Percentiles rank a stretch among this genome's conserved stretches.
phyloP scores from a whole-genome alignment of 257 asterid genomes.

The Cynanchum wilfordii region DNA sequence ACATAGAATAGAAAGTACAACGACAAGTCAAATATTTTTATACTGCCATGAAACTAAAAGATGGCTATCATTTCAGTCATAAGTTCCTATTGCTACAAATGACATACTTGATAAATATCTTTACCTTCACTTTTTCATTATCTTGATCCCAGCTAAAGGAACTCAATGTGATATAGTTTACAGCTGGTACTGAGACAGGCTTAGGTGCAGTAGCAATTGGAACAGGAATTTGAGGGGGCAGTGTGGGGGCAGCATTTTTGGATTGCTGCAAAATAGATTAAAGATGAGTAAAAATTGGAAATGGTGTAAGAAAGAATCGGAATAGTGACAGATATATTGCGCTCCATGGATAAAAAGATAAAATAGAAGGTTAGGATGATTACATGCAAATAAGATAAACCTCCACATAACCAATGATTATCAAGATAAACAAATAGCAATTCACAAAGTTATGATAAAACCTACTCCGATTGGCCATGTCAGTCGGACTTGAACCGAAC shows the following conservation, averaged over 20 bases:
- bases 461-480: background rate
- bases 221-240: constrained; percentile 25
- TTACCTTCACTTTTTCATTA: constrained; percentile 71
- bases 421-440: background rate
- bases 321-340: background rate
- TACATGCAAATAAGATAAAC: background rate
- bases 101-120: background rate
- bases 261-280: constrained; percentile 35
- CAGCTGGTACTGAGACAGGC: constrained; percentile 24
- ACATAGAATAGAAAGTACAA: background rate
- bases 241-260: constrained; percentile 29
- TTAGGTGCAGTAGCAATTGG: constrained; percentile 36
- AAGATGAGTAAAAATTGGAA: background rate
- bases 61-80: background rate
- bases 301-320: background rate
- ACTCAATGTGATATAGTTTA: constrained; percentile 48
- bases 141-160: constrained; percentile 98
- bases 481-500: background rate
- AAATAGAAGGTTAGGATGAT: background rate
- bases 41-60: background rate
- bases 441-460: background rate
- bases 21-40: background rate
- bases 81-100: background rate
- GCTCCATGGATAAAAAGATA: background rate
- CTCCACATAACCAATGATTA: background rate